Conservation (phyloP, 768 basidiomycete genomes). For the Exsudoporus frostii region DNA sequence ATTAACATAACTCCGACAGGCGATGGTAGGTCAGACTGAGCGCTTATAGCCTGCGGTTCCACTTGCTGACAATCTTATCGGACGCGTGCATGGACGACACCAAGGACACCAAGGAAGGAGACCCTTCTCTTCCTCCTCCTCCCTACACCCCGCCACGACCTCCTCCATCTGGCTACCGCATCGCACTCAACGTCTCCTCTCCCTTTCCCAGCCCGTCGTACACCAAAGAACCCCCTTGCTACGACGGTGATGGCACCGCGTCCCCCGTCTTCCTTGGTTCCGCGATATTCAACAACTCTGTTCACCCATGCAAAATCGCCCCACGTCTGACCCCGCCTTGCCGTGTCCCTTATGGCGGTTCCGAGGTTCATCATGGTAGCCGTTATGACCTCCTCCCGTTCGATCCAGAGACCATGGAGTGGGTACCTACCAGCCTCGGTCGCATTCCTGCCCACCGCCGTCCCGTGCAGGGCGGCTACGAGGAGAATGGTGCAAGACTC, state of each 20-base stretch:
- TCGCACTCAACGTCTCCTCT: constrained; percentile 45
- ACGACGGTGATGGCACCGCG: constrained; percentile 49
- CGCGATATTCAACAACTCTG: constrained; percentile 60
- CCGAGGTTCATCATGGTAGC: constrained; percentile 57
- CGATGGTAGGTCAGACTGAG: too few species aligned
- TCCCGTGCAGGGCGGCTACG: constrained; percentile 74
- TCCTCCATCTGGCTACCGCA: constrained; percentile 66
- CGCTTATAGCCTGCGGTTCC: too few species aligned
- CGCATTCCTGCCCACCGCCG: constrained; percentile 52
- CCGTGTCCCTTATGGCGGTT: constrained; percentile 62
- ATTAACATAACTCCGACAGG: constrained; percentile 6
- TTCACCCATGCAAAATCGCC: constrained; percentile 83
- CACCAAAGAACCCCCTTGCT: constrained; percentile 49
- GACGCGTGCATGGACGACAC: background rate
- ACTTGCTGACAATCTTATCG: too few species aligned
- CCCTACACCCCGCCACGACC: constrained; percentile 23
- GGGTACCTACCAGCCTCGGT: constrained; percentile 61
- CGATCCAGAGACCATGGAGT: constrained; percentile 66
- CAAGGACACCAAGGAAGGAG: constrained; percentile 6
- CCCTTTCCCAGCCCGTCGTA: constrained; percentile 39
- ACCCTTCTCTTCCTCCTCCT: constrained; percentile 8
- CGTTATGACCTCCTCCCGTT: constrained; percentile 77
- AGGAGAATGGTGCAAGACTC: constrained; percentile 60
- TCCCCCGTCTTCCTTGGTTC: constrained; percentile 71
- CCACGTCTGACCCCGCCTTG: constrained; percentile 51